Evolutionary conservation across 1,284 basidiomycete genomes (phyloP).

Genomic region (Heterobasidion parviporum): DNA sequence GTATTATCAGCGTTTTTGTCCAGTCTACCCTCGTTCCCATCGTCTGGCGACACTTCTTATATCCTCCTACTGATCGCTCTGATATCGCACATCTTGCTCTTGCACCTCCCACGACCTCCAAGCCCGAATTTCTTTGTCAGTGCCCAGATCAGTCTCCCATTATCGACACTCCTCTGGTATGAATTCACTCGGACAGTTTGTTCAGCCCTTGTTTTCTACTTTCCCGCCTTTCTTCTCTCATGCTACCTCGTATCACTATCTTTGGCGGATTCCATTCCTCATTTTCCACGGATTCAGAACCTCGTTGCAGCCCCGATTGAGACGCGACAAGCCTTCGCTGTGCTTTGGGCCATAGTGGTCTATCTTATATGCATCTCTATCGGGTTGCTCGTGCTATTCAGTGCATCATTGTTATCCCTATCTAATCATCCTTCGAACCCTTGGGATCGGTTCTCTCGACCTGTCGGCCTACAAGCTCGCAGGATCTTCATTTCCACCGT

Average conservation of each 20-base stretch:
- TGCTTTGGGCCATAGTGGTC: slow-evolving; percentile 27
- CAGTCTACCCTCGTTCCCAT: slow-evolving; percentile 25
- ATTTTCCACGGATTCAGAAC: slow-evolving; percentile 3
- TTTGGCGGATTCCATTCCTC: slow-evolving; percentile 25
- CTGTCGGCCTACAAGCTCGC: slow-evolving; percentile 37
- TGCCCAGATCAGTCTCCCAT: slow-evolving; percentile 28
- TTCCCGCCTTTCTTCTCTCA: slow-evolving; percentile 34
- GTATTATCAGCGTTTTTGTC: slow-evolving; percentile 23
- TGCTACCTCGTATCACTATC: slow-evolving; percentile 36
- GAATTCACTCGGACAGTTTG: slow-evolving; percentile 28
- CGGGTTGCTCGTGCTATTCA: slow-evolving; percentile 23
- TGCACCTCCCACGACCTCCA: slow-evolving; percentile 34
- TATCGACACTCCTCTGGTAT: slow-evolving; percentile 32
- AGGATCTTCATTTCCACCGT: slow-evolving; percentile 31
- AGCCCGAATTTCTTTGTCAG: slow-evolving; percentile 35
- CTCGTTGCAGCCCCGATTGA: slow-evolving; percentile 31
- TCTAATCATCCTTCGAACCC: slow-evolving; percentile 5
- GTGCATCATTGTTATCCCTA: slow-evolving; percentile 15
- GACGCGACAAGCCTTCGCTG: slow-evolving; percentile 32
- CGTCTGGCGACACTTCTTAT: slow-evolving; percentile 30
- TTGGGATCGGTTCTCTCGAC: slow-evolving; percentile 43
- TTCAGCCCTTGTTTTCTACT: slow-evolving; percentile 36
- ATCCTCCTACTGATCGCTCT: slow-evolving; percentile 30
- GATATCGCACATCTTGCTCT: slow-evolving; percentile 29
- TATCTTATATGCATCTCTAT: slow-evolving; percentile 24